phyloP scores from a whole-genome alignment of 2,329 filamentous ascomycete genomes.

The Orbilia ellipsospora region DNA sequence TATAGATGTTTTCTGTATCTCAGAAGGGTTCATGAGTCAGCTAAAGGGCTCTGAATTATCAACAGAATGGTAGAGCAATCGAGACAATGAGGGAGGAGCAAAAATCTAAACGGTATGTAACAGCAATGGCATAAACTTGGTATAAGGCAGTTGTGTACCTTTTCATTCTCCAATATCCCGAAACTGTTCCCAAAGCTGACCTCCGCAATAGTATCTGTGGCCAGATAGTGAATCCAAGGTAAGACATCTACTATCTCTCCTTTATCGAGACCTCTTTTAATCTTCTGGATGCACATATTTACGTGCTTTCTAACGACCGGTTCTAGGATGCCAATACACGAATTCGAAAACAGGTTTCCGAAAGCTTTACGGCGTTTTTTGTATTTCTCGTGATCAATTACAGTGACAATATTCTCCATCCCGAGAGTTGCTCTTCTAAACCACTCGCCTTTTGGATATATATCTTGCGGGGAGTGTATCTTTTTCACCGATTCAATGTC shows the following conservation, averaged over 20 bases:
- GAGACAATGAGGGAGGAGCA: too few relatives aligned
- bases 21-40: too few relatives aligned
- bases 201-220: constrained; percentile 23
- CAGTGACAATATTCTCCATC: neutral
- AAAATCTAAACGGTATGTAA: too few relatives aligned
- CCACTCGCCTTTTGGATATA: constrained; percentile 11
- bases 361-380: constrained; percentile 5
- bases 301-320: constrained; percentile 14
- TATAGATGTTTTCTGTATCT: too few relatives aligned
- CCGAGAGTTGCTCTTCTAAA: constrained; percentile 7
- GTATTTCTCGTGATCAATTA: neutral
- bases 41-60: too few relatives aligned
- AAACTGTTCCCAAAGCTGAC: constrained; percentile 29
- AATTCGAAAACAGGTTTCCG: constrained; percentile 16
- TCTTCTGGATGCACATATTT: constrained; percentile 12
- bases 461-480: constrained; percentile 21
- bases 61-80: too few relatives aligned
- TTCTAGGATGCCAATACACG: constrained; percentile 11
- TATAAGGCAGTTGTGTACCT: constrained; percentile 11
- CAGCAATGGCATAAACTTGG: too few relatives aligned
- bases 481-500: constrained; percentile 13
- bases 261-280: constrained; percentile 3
- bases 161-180: constrained; percentile 25
- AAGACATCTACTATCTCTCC: constrained; percentile 4
- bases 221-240: constrained; percentile 19